Base-by-base conservation (phyloP, 2,329 filamentous ascomycete species). In the Phialophora macrospora region DNA sequence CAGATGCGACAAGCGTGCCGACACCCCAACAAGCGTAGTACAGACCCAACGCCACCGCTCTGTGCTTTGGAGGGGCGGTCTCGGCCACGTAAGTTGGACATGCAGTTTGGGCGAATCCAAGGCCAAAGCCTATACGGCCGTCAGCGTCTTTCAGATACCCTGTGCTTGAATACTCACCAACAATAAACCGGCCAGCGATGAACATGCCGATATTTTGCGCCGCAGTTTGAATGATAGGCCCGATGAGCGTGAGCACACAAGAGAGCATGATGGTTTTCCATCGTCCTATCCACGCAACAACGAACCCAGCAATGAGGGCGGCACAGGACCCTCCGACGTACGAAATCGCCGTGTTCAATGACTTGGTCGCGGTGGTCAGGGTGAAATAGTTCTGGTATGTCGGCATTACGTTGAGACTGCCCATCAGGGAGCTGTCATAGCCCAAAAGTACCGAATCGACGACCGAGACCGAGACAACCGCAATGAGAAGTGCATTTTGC, bases 191-290 rank as follows among this genome's bases (percentile, higher is more conserved):
- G 0, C 87, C 85, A 7, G 83, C 80, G 62, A 81, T 80, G 73
- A 82, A 87, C 85, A 88, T 85, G 12, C 79, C 77, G 20, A 87
- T 76, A 57, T 83, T 80, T 66, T 83, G 80, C 17, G 87, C 84
- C 22, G 84, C 81, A 26, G 82, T 80, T 73, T 90, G 88, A 1
- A 90, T 79, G 46, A 81, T 78, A 0, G 85, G 85, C 7, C 87
- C 88, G 28, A 89, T 51, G 3, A 82, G 72, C 72, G 85, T 86
- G 72, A 89, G 83, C 14, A 81, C 68, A 6, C 85, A 52, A 8
- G 60, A 55, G 22, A 44, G 48, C 24, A 71, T 67, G 34, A 77
- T 66, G 3, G 64, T 70, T 54, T 67, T 63, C 51, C 68, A 68
- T 14, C 75, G 69, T 28, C 75, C 75, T 11, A 69, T 59, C 65